Evolutionary conservation across 2,329 filamentous ascomycete genomes (phyloP).

Genomic region (Ophiobolus disseminans): DNA sequence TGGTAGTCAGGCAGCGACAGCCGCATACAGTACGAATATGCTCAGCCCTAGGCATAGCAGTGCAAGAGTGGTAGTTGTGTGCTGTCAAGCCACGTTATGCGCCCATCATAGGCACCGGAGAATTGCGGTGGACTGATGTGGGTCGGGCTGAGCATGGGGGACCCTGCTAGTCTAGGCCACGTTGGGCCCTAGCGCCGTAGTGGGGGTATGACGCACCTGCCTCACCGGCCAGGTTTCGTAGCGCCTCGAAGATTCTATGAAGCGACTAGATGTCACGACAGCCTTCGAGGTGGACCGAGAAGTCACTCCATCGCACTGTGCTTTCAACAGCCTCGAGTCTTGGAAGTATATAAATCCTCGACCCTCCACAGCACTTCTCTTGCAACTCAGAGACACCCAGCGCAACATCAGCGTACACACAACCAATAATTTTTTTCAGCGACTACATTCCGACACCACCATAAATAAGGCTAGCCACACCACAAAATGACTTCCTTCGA

Average conservation of each 20-base stretch:
- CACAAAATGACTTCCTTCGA: slow-evolving; percentile 74
- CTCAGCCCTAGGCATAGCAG: too few species aligned
- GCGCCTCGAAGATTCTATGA: slow-evolving; percentile 35
- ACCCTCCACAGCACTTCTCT: slow-evolving; percentile 6
- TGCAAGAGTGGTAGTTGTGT: too few species aligned
- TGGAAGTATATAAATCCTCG: slow-evolving; percentile 34
- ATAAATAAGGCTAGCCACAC: slow-evolving; percentile 27
- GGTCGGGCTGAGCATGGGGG: background rate
- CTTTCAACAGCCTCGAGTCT: slow-evolving; percentile 15
- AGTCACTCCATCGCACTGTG: slow-evolving; percentile 33
- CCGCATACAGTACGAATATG: too few species aligned
- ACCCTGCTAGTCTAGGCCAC: background rate
- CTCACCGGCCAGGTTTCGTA: slow-evolving; percentile 7
- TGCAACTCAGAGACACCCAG: slow-evolving; percentile 22
- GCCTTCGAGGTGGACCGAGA: slow-evolving; percentile 29
- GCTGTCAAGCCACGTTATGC: background rate
- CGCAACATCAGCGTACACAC: slow-evolving; percentile 10
- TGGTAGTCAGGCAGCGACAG: too few species aligned
- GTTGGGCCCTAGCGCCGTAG: slow-evolving; percentile 1
- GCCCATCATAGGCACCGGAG: background rate
- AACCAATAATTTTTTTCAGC: slow-evolving; percentile 15
- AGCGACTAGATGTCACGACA: slow-evolving; percentile 23
- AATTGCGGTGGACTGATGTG: background rate
- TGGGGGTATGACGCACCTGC: slow-evolving; percentile 3
- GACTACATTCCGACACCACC: slow-evolving; percentile 25